Evolutionary conservation across 2,329 filamentous ascomycete species (phyloP), one percentile per base, ranked within the genome.

Genomic region (Dothidotthia symphoricarpi): DNA sequence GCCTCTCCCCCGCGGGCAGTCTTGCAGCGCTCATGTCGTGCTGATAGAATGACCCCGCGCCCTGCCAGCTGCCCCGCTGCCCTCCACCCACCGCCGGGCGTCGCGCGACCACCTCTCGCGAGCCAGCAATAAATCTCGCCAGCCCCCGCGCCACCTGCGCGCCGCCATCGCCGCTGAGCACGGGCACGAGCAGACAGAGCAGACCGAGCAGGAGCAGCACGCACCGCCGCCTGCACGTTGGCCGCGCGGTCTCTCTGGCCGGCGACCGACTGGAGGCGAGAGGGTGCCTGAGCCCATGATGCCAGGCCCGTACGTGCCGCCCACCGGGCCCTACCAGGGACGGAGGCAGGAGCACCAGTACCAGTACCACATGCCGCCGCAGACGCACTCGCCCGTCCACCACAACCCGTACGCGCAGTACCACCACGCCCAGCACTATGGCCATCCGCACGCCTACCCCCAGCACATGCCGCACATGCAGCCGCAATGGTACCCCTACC

Each of bases 231-330:
- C 64, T 63, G 57, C 63, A 59, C 36, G 55, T 63, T 63, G 61
- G 63, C 49, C 53, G 64, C 59, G 58, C 44, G 59, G 56, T 66
- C 59, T 49, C 50, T 42, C 47, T 53, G 53, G 49, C 63, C 63
- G 45, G 63, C 62, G 62, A 57, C 53, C 57, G 53, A 57, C 64
- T 62, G 63, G 62, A 61, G 63, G 64, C 64, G 63, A 60, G 63
- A 57, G 41, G 51, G 39, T 48, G 40, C 43, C 76, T 79, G 71
- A 78, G 80, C 81, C 80, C 79, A 86, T 77, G 82, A 88, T 88
- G 83, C 66, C 67, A 80, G 83, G 83, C 77, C 81, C 82, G 40
- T 63, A 69, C 39, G 54, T 66, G 29, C 67, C 63, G 37, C 63
- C 66, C 45, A 51, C 64, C 43, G 62, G 60, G 39, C 65, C 63